These are phyloP conservation scores for Mortierella sp. DNA, from an alignment of 371 early-diverging fungal genomes.

Conservation along the genomic window DNA sequence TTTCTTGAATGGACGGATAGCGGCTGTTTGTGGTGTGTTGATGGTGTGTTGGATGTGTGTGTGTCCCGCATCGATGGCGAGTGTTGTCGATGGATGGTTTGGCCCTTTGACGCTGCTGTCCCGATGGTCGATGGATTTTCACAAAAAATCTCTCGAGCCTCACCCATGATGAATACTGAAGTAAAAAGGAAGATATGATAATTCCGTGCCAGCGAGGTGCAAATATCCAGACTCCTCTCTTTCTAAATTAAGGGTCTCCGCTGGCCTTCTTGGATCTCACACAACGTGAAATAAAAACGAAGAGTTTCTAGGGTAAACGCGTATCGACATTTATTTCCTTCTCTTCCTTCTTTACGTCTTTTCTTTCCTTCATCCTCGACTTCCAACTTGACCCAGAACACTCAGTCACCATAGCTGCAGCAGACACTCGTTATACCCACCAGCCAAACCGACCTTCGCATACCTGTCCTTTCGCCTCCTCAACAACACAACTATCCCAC, in stretches of 20 bases:
- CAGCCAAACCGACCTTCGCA: too few species aligned
- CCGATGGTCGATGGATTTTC: slow-evolving; percentile 22
- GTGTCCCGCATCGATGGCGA: slow-evolving; percentile 3
- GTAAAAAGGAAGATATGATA: slow-evolving; percentile 40
- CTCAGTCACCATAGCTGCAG: not conserved
- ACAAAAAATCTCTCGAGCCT: slow-evolving; percentile 23
- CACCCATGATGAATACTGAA: slow-evolving; percentile 50
- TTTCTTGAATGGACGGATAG: not conserved
- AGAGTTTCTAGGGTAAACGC: not conserved
- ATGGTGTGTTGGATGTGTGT: slow-evolving; percentile 22
- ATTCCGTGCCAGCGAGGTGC: slow-evolving; percentile 5
- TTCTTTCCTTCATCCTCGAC: not conserved
- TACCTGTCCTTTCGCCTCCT: not conserved
- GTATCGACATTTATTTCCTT: not conserved
- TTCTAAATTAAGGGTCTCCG: not conserved
- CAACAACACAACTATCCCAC: not conserved
- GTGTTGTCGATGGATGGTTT: slow-evolving; percentile 16
- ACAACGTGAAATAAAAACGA: not conserved
- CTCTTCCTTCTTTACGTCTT: not conserved
- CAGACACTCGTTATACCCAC: not conserved
- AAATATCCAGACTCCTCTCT: not conserved
- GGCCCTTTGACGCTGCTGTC: not conserved
- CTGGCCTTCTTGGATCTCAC: not conserved
- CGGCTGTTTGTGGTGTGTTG: not conserved
- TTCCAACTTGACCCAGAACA: not conserved